Conservation (phyloP, 805 yeast species). For the Wickerhamiella domercqiae region DNA sequence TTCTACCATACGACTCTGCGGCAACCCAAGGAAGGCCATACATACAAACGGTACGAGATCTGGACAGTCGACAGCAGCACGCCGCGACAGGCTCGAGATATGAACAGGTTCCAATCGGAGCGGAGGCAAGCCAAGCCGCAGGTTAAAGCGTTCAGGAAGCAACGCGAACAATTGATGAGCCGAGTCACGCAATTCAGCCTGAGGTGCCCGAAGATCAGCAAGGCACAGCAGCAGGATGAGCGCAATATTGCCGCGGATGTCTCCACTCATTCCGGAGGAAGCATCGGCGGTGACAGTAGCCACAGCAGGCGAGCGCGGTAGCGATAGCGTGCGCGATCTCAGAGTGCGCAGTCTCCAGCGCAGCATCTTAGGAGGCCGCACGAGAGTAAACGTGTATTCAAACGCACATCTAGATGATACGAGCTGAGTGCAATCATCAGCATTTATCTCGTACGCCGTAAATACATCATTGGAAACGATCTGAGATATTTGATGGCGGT, state of each 20-base stretch:
- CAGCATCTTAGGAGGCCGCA: not conserved
- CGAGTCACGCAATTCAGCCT: not conserved
- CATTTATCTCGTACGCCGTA: not conserved
- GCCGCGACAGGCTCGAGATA: not conserved
- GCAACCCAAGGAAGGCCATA: not conserved
- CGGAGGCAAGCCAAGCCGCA: not conserved
- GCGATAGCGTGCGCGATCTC: not conserved
- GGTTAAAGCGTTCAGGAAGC: conserved; percentile 1
- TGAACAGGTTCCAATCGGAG: not conserved
- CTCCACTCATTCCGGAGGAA: too few relatives aligned
- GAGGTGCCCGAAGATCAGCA: conserved; percentile 1
- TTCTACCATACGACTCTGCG: not conserved
- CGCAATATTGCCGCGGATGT: not conserved
- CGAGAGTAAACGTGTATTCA: not conserved
- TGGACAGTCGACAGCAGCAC: not conserved
- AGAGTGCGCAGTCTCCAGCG: not conserved
- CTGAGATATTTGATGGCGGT: not conserved
- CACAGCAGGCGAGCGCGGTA: not conserved
- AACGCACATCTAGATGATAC: not conserved
- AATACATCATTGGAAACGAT: conserved; percentile 1
- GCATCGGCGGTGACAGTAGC: not conserved
- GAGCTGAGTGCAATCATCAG: not conserved
- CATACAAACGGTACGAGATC: not conserved
- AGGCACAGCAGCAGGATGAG: conserved; percentile 1
- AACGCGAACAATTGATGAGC: conserved; percentile 1